Evolutionary conservation across 164 flowering plant species (phyloP).

Genomic region (Echeveria elegans): DNA sequence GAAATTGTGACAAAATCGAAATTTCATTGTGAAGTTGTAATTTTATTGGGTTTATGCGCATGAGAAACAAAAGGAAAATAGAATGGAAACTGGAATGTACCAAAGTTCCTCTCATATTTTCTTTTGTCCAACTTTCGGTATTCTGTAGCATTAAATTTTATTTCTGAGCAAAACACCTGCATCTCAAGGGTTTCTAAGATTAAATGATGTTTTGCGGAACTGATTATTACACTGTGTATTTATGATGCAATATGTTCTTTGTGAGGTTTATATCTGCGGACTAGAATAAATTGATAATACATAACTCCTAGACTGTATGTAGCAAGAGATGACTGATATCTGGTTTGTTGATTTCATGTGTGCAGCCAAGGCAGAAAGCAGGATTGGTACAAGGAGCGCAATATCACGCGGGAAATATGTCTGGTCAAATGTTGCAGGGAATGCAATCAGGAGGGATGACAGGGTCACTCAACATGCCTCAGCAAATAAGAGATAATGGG

Average conservation of each 20-base stretch:
- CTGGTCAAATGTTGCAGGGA: conserved; percentile 67
- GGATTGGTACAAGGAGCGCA: conserved; percentile 69
- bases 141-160: not conserved
- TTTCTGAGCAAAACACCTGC: not conserved
- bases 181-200: not conserved
- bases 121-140: not conserved
- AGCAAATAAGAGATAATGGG: conserved; percentile 60
- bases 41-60: not conserved
- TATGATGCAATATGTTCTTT: not conserved
- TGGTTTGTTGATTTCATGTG: conserved; percentile 13
- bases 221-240: not conserved
- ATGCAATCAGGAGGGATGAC: conserved; percentile 75
- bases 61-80: not conserved
- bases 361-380: conserved; percentile 75
- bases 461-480: conserved; percentile 41
- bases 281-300: not conserved
- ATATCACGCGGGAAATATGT: conserved; percentile 46
- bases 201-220: not conserved
- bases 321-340: not conserved
- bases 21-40: not conserved
- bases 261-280: not conserved
- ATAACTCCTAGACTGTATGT: not conserved
- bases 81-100: not conserved
- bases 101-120: not conserved
- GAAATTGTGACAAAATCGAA: too few species aligned